Evolutionary conservation across 306 rosid species (phyloP), one percentile per base, ranked within the genome.

Genomic region (Vigna mungo): DNA sequence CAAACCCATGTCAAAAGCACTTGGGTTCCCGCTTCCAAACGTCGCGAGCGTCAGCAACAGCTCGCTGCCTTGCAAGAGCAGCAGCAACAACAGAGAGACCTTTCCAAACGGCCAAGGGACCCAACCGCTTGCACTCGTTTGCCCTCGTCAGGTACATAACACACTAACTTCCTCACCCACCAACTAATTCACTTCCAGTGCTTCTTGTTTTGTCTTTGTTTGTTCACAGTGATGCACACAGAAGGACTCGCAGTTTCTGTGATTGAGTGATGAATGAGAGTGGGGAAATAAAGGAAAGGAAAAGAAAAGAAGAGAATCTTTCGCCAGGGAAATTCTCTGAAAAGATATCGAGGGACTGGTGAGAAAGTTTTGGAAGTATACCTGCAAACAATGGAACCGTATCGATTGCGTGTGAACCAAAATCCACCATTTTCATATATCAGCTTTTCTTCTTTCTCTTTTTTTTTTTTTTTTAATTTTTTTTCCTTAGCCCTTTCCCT

Each of bases 1-100:
- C 85, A 83, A 18, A 96, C 99, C 17, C 99, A 96, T 78, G 86
- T 96, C 0, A 96, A 80, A 63, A 93, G 98, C 84, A 96, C 99
- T 10, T 96, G 99, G 99, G 97, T 93, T 18, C 93, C 99, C 0
- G 98, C 98, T 5, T 63, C 99, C 0, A 92, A 82, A 53, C 96
- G 99, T n/a, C 89, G 99, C 0, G 97, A 95, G 53, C 64, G 97
- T 20, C 98, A 82, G 14, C 86, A 87, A 0, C 89, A 86, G 4
- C 88, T 83, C 1, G 10, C 81, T 3, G 52, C 81, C 41, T 51
- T 70, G 17, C 89, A 82, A 0, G 85, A 83, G 0, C 88, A 82
- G 0, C 87, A 53, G 14, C 60, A 54, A 54, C 60, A 18, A 9
- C 60, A 78, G 44, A 10, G 82, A 69, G 90, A 86, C 25, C 68